Percentiles rank a stretch among this genome's conserved stretches.
Conservation (phyloP, 345 rosid genomes). For the Eucalyptus curtisii region DNA sequence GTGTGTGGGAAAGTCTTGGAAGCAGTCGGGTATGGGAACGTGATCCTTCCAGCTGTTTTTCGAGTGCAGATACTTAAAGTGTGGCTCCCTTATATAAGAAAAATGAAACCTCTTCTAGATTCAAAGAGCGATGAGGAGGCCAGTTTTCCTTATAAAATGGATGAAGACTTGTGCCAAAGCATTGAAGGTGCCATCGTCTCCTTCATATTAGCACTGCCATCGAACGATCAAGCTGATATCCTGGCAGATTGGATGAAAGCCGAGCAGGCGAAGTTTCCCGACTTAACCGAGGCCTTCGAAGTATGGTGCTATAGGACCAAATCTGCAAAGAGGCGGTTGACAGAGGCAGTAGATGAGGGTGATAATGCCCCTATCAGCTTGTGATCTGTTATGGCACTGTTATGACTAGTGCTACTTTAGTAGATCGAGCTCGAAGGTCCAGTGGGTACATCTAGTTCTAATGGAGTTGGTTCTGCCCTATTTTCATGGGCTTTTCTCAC, state of each 20-base stretch:
- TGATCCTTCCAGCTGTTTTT: conserved; percentile 47
- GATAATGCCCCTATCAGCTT: conserved; percentile 15
- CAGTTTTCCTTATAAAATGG: conserved; percentile 51
- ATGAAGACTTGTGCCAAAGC: conserved; percentile 64
- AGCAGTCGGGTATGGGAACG: conserved; percentile 84
- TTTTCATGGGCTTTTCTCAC: neutral
- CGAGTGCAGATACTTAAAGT: conserved; percentile 45
- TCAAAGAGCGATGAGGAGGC: conserved; percentile 21
- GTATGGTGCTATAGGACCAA: conserved; percentile 93
- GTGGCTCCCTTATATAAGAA: conserved; percentile 87
- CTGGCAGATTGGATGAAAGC: conserved; percentile 77
- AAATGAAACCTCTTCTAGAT: conserved; percentile 63
- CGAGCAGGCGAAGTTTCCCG: conserved; percentile 61
- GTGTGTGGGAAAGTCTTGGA: conserved; percentile 76
- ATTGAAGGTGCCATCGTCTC: conserved; percentile 77
- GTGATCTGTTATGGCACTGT: neutral
- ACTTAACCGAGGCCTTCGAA: conserved; percentile 91
- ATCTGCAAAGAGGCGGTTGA: conserved; percentile 76
- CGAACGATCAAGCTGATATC: conserved; percentile 78
- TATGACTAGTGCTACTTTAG: neutral
- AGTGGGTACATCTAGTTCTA: neutral
- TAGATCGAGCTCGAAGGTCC: neutral
- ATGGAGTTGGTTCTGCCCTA: neutral
- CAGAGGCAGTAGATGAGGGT: neutral
- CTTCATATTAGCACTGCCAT: conserved; percentile 62